A percentile compares a stretch with the other conserved stretches of the same genome.
phyloP scores from a whole-genome alignment of 2,329 filamentous ascomycete species.

The Penicillium occitanis region DNA sequence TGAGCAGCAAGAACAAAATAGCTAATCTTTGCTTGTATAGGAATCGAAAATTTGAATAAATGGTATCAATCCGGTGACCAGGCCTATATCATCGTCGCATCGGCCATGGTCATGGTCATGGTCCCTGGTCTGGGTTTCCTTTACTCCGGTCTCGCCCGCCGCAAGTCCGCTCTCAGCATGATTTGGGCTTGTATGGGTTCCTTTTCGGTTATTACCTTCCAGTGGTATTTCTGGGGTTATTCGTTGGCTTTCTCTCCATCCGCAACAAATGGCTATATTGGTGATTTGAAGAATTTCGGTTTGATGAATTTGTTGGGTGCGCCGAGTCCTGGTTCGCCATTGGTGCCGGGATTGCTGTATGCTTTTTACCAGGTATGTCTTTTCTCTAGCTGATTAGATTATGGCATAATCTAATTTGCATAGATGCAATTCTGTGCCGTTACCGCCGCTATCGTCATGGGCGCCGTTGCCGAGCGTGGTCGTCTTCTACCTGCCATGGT shows the following conservation, averaged over 20 bases:
- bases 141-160: slow-evolving; percentile 93
- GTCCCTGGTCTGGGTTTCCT: slow-evolving; percentile 94
- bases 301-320: slow-evolving; percentile 77
- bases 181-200: slow-evolving; percentile 98
- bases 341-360: slow-evolving; percentile 87
- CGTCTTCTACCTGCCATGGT: slow-evolving; percentile 91
- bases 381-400: not conserved
- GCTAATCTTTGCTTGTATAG: slow-evolving; percentile 47
- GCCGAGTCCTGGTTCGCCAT: slow-evolving; percentile 83
- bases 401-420: not conserved
- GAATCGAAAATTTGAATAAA: slow-evolving; percentile 85
- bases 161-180: slow-evolving; percentile 95
- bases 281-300: slow-evolving; percentile 84
- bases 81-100: slow-evolving; percentile 85
- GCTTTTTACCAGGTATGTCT: slow-evolving; percentile 79
- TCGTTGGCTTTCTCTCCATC: slow-evolving; percentile 85
- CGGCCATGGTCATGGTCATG: slow-evolving; percentile 96
- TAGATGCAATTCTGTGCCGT: slow-evolving; percentile 97
- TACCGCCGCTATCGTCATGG: slow-evolving; percentile 86
- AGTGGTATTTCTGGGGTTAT: slow-evolving; percentile 99
- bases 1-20: not conserved
- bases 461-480: slow-evolving; percentile 89
- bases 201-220: slow-evolving; percentile 86
- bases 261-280: slow-evolving; percentile 86
- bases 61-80: slow-evolving; percentile 91